Conservation (phyloP, 768 basidiomycete genomes). For the Pholiota molesta region DNA sequence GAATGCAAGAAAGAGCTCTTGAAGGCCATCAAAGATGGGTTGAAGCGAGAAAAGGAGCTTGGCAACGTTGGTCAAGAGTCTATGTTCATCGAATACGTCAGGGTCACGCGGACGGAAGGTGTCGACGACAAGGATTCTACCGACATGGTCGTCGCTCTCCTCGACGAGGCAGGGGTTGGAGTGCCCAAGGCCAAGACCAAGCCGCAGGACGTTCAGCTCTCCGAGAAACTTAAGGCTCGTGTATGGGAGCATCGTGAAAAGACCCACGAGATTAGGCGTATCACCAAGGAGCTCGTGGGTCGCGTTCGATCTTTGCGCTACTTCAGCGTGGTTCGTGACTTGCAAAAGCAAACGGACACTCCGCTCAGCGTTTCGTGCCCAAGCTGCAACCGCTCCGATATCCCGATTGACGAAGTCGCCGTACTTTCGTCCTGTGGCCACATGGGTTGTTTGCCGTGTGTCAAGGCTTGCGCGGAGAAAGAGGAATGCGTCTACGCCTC, state of each 20-base stretch:
- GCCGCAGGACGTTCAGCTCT: slow-evolving; percentile 57
- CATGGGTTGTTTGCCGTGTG: slow-evolving; percentile 78
- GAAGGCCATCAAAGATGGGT: slow-evolving; percentile 63
- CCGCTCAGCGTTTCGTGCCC: slow-evolving; percentile 67
- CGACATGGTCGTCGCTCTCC: slow-evolving; percentile 55
- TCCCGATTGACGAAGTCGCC: slow-evolving; percentile 71
- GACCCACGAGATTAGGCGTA: slow-evolving; percentile 80
- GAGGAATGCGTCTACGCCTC: slow-evolving; percentile 82
- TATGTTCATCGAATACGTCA: slow-evolving; percentile 78
- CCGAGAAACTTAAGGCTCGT: slow-evolving; percentile 59
- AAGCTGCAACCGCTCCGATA: slow-evolving; percentile 52
- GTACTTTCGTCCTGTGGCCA: slow-evolving; percentile 94
- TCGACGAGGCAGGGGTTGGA: slow-evolving; percentile 61
- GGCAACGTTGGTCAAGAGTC: slow-evolving; percentile 68
- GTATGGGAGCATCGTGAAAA: slow-evolving; percentile 87
- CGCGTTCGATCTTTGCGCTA: slow-evolving; percentile 90
- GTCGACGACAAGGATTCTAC: slow-evolving; percentile 81
- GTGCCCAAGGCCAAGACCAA: slow-evolving; percentile 50
- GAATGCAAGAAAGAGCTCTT: slow-evolving; percentile 78
- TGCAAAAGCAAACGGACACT: slow-evolving; percentile 73
- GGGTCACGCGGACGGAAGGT: slow-evolving; percentile 69
- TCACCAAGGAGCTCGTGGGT: slow-evolving; percentile 88
- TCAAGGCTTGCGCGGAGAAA: slow-evolving; percentile 68
- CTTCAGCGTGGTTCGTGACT: slow-evolving; percentile 88
- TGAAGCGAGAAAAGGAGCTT: slow-evolving; percentile 70